Base-by-base conservation (phyloP, 768 basidiomycete genomes). In the Agaricus sinodeliciosus region DNA sequence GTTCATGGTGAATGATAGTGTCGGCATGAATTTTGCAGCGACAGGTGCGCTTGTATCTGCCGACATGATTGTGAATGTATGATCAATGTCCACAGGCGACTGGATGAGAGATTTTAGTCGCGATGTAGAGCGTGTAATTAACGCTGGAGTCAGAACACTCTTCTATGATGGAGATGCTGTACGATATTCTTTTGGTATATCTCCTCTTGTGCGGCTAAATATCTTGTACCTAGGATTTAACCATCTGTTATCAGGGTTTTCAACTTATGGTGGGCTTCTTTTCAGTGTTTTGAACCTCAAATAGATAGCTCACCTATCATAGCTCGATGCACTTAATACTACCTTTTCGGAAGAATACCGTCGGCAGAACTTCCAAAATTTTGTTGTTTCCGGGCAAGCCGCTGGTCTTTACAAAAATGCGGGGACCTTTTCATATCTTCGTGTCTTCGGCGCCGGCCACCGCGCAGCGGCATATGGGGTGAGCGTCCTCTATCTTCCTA, bases 361-460 rank as follows among this genome's bases (percentile, higher is more conserved):
- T 36, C 51, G 65, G 43, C 75, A 79, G 58, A 19, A 60, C 0
- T 81, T 80, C 62, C 57, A 71, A 11, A 70, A 69, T 44, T 83
- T 70, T 64, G 79, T 69, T 0, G 80, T 84, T 13, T 60, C 68
- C 2, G 81, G 81, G 0, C 68, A 74, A 50, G 53, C 61, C 2
- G 67, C 81, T 2, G 81, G 80, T 3, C 65, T 76, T 34, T 81
- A 69, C 66, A 83, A 83, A 68, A 81, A 80, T 54, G 80, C 81
- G 6, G 81, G 80, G 7, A 78, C 68, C 0, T 70, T 74, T 60
- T 79, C 80, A 7, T 82, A 81, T 56, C 62, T 82, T n/a, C 71
- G 80, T 5, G 70, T 81, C 26, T 76, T 65, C 52, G 72, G 71
- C 6, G 72, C 76, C 19, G 75, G 74, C 0, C 75, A 78, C 54